These are phyloP conservation scores for Trametes versicolor DNA, from an alignment of 1,284 basidiomycete species.

Conservation along the genomic window DNA sequence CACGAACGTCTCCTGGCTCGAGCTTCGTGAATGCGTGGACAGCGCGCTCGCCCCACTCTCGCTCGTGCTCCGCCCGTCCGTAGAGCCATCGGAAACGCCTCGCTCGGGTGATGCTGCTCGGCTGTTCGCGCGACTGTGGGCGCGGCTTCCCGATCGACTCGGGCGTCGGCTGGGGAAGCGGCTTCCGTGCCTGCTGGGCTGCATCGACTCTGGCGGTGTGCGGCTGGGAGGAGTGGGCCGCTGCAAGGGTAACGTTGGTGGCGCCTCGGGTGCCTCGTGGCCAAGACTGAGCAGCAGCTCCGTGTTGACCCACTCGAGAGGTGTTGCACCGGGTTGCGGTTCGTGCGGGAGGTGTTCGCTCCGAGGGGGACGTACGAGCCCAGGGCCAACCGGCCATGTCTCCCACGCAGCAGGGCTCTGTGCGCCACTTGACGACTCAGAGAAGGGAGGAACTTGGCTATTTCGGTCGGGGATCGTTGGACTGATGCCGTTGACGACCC, in stretches of 20 bases:
- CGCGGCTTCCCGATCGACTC: slow-evolving; percentile 43
- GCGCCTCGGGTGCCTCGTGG: slow-evolving; percentile 41
- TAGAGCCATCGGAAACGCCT: slow-evolving; percentile 24
- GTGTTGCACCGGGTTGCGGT: slow-evolving; percentile 40
- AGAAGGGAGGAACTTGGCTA: slow-evolving; percentile 23
- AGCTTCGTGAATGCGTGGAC: slow-evolving; percentile 9
- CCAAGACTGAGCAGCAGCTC: slow-evolving; percentile 80
- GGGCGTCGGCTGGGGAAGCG: slow-evolving; percentile 48
- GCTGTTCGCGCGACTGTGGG: slow-evolving; percentile 50
- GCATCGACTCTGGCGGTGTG: slow-evolving; percentile 38
- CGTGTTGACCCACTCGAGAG: slow-evolving; percentile 84
- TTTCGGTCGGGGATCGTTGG: slow-evolving; percentile 44
- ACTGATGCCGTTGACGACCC: slow-evolving; percentile 55
- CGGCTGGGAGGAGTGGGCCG: slow-evolving; percentile 41
- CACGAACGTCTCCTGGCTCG: slow-evolving; percentile 53
- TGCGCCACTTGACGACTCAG: slow-evolving; percentile 40
- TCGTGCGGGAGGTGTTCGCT: slow-evolving; percentile 44
- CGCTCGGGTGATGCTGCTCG: slow-evolving; percentile 62
- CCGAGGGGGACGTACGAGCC: slow-evolving; percentile 23
- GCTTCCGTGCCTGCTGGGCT: slow-evolving; percentile 45
- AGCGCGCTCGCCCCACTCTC: slow-evolving; percentile 5
- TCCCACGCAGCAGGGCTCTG: slow-evolving; percentile 44
- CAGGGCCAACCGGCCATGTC: slow-evolving; percentile 37
- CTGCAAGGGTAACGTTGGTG: slow-evolving; percentile 47
- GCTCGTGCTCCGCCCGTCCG: slow-evolving; percentile 9